Conservation (phyloP, 2,329 filamentous ascomycete species). For the Cercospora citrullina region DNA sequence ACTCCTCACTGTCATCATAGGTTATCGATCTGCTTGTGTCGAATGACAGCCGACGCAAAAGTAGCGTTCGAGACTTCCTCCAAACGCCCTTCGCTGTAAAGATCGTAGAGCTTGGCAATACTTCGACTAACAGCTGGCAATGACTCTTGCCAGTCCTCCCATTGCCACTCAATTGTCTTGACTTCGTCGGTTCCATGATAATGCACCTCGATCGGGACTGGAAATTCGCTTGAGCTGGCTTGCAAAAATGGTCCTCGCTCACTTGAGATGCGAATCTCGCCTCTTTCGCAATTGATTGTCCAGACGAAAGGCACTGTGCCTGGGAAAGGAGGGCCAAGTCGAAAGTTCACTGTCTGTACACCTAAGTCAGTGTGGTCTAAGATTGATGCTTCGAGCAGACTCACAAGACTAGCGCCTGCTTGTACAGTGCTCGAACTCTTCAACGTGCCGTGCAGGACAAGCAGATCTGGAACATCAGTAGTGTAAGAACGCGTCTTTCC, state of each 20-base stretch:
- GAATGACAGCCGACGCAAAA: slow-evolving; percentile 47
- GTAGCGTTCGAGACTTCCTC: slow-evolving; percentile 37
- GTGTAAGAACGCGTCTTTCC: slow-evolving; percentile 8
- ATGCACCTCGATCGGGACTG: slow-evolving; percentile 34
- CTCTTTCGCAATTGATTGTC: slow-evolving; percentile 32
- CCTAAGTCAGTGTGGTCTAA: background rate
- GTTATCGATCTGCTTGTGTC: slow-evolving; percentile 52
- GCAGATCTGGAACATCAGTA: slow-evolving; percentile 32
- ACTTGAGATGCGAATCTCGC: slow-evolving; percentile 28
- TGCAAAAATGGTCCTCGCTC: slow-evolving; percentile 24
- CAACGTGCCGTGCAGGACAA: slow-evolving; percentile 30
- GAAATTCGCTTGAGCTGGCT: slow-evolving; percentile 16
- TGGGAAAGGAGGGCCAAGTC: slow-evolving; percentile 28
- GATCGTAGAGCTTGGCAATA: slow-evolving; percentile 37
- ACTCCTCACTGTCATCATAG: slow-evolving; percentile 3
- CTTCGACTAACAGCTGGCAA: slow-evolving; percentile 30
- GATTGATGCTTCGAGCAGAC: background rate
- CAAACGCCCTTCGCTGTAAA: slow-evolving; percentile 34
- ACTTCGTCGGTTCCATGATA: slow-evolving; percentile 34
- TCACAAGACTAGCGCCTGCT: slow-evolving; percentile 24
- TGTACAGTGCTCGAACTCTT: slow-evolving; percentile 16
- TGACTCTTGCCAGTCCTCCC: slow-evolving; percentile 41
- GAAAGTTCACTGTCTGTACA: slow-evolving; percentile 22
- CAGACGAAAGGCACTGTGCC: slow-evolving; percentile 29
- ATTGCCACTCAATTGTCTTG: slow-evolving; percentile 43